Evolutionary conservation across 345 rosid genomes (phyloP).

Genomic region (Pugionium cornutum): DNA sequence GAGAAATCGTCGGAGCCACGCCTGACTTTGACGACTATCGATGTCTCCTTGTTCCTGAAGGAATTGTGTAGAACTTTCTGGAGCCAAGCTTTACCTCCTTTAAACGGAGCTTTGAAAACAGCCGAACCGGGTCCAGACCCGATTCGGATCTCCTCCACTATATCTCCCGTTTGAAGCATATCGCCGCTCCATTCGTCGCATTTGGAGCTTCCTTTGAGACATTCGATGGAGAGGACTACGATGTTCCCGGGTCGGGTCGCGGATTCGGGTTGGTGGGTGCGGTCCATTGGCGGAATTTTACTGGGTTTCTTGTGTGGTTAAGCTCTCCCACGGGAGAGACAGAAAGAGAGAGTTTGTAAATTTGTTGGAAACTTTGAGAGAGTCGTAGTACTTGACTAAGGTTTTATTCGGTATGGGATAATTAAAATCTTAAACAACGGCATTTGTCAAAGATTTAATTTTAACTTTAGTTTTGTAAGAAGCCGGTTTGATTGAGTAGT

Average conservation of each 20-base stretch:
- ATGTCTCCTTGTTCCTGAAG: constrained; percentile 74
- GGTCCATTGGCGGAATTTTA: constrained; percentile 50
- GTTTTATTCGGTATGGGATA: constrained; percentile 9
- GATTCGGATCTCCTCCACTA: constrained; percentile 82
- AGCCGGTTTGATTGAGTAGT: background rate
- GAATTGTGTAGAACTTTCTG: constrained; percentile 75
- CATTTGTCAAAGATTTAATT: background rate
- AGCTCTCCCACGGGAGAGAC: background rate
- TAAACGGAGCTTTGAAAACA: constrained; percentile 64
- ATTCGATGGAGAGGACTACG: constrained; percentile 73
- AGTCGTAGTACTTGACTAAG: constrained; percentile 27
- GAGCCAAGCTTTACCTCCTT: constrained; percentile 78
- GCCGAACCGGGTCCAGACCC: constrained; percentile 60
- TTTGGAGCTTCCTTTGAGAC: constrained; percentile 82
- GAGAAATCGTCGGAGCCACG: constrained; percentile 67
- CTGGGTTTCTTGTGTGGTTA: background rate
- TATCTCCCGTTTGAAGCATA: constrained; percentile 96
- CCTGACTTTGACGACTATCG: constrained; percentile 68
- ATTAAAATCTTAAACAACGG: constrained; percentile 12
- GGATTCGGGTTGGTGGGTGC: constrained; percentile 48
- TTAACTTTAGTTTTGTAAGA: background rate
- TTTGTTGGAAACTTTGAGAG: constrained; percentile 23
- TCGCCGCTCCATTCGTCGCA: constrained; percentile 98
- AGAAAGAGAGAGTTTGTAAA: constrained; percentile 11
- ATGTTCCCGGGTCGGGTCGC: constrained; percentile 43